These are phyloP conservation scores for Peronospora farinosa DNA, from an alignment of 352 stramenopile species.

Conservation along the genomic window DNA sequence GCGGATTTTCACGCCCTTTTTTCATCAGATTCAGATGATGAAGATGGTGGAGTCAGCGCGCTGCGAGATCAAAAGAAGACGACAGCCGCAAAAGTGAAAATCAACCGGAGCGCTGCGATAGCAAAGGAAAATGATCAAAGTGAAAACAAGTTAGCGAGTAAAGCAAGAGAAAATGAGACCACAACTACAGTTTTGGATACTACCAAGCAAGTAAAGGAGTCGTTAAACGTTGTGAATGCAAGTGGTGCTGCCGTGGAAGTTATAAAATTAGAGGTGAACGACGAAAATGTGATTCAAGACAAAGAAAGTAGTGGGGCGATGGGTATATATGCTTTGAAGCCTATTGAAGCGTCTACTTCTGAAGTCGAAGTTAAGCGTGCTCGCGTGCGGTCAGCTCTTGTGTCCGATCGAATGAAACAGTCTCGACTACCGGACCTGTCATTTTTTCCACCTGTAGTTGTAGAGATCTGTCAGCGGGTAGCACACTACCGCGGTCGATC, in stretches of 20 bases:
- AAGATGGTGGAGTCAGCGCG: neutral
- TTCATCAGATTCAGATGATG: constrained; percentile 28
- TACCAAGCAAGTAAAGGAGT: constrained; percentile 3
- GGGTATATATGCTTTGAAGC: constrained; percentile 18
- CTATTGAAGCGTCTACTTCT: constrained; percentile 16
- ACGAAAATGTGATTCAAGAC: constrained; percentile 1
- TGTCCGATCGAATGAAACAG: constrained; percentile 33
- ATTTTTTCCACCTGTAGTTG: constrained; percentile 39
- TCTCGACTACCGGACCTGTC: constrained; percentile 42
- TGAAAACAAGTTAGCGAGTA: neutral
- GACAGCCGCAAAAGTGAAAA: constrained; percentile 3
- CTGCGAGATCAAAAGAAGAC: constrained; percentile 10
- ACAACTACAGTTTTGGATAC: constrained; percentile 5
- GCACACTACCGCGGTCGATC: constrained; percentile 42
- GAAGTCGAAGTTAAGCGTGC: constrained; percentile 38
- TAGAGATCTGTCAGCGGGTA: constrained; percentile 52
- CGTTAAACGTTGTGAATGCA: neutral
- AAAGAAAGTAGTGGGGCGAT: neutral
- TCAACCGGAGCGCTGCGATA: neutral
- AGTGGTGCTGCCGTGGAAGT: neutral
- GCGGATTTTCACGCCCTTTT: constrained; percentile 19
- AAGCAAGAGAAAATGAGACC: neutral
- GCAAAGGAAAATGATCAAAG: neutral
- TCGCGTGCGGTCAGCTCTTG: constrained; percentile 31
- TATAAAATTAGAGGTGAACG: neutral